A percentile compares a stretch with the other conserved stretches of the same genome.
phyloP scores from a whole-genome alignment of 2,329 filamentous ascomycete genomes.

The Pseudogymnoascus sp. region DNA sequence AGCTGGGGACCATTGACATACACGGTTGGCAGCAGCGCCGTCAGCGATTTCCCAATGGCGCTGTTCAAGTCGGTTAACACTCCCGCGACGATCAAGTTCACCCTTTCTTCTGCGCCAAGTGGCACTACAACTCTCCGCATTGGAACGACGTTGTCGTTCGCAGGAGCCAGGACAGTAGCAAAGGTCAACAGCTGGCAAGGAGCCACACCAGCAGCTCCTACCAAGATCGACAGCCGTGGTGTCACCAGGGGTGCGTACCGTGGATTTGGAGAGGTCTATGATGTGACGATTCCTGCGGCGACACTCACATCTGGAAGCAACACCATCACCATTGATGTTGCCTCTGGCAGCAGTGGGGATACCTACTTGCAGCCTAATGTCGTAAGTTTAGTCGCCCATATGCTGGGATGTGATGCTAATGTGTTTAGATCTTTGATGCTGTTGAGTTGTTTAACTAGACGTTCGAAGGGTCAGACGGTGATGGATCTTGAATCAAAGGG shows the following conservation, averaged over 20 bases:
- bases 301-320: constrained; percentile 51
- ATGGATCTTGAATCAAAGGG: background rate
- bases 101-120: constrained; percentile 40
- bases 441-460: constrained; percentile 4
- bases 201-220: constrained; percentile 42
- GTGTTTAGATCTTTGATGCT: background rate
- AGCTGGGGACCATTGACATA: constrained; percentile 52
- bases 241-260: constrained; percentile 58
- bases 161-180: constrained; percentile 47
- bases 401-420: background rate
- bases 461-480: background rate
- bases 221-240: constrained; percentile 55
- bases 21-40: constrained; percentile 46
- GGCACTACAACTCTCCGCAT: constrained; percentile 51
- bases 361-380: constrained; percentile 50
- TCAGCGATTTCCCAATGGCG: constrained; percentile 55
- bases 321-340: constrained; percentile 51
- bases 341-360: constrained; percentile 48
- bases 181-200: constrained; percentile 47
- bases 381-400: constrained; percentile 25
- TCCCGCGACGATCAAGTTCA: constrained; percentile 52
- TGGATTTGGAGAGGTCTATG: constrained; percentile 55
- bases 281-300: constrained; percentile 49
- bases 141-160: constrained; percentile 55
- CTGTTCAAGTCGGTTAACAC: constrained; percentile 52